These are phyloP conservation scores for Candolleomyces aberdarensis DNA, from an alignment of 768 basidiomycete species.

Conservation along the genomic window DNA sequence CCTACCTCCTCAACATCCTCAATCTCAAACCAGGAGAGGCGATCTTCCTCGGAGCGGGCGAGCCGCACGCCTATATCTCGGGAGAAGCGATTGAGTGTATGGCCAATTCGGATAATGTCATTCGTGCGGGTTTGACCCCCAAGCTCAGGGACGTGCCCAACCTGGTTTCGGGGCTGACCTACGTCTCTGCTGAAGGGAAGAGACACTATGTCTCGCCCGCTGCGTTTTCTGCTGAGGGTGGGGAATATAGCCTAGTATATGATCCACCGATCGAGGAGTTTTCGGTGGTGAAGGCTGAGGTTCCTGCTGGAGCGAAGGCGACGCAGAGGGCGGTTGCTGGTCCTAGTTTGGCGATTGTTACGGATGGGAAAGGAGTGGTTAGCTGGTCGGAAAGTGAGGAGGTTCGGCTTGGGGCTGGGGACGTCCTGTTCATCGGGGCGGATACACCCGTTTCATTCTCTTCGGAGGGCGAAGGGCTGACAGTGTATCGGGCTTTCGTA, in stretches of 20 bases:
- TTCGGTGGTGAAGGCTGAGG: slow-evolving; percentile 66
- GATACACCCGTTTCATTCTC: slow-evolving; percentile 28
- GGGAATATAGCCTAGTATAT: slow-evolving; percentile 51
- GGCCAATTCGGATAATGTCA: slow-evolving; percentile 99
- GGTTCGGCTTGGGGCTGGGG: slow-evolving; percentile 55
- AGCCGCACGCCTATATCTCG: slow-evolving; percentile 94
- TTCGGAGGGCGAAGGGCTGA: neutral
- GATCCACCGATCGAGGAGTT: slow-evolving; percentile 95
- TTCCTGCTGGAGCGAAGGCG: slow-evolving; percentile 45
- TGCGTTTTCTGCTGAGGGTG: slow-evolving; percentile 31
- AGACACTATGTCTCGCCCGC: slow-evolving; percentile 69
- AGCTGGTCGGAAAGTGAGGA: slow-evolving; percentile 36
- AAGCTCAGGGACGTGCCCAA: slow-evolving; percentile 94
- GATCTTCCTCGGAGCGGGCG: slow-evolving; percentile 92
- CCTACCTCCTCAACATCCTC: slow-evolving; percentile 86
- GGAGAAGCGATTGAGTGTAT: slow-evolving; percentile 99
- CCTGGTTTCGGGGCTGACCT: slow-evolving; percentile 84
- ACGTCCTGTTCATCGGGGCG: slow-evolving; percentile 83
- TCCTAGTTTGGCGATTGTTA: slow-evolving; percentile 82
- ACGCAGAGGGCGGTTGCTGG: slow-evolving; percentile 66
- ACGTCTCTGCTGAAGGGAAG: slow-evolving; percentile 63
- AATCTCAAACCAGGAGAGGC: slow-evolving; percentile 79
- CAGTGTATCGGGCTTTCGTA: slow-evolving; percentile 5
- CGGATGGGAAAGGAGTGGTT: slow-evolving; percentile 60
- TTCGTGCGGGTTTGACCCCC: slow-evolving; percentile 95